phyloP scores from a whole-genome alignment of 805 yeast genomes.

The Teunomyces funiuensis region DNA sequence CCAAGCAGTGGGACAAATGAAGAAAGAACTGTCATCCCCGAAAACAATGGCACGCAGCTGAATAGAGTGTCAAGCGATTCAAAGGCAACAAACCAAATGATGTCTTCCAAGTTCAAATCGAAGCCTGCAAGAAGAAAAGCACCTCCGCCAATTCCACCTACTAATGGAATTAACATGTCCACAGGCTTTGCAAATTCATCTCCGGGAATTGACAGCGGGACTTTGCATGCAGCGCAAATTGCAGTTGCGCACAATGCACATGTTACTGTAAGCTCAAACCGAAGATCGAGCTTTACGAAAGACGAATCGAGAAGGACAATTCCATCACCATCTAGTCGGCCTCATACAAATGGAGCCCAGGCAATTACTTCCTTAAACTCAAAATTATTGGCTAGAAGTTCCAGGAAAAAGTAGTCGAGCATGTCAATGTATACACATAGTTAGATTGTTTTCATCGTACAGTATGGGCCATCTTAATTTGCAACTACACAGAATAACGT shows the following conservation, averaged over 20 bases:
- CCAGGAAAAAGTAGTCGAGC: slow-evolving; percentile 37
- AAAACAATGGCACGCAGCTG: background rate
- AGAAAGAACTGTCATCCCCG: background rate
- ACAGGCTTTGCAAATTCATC: slow-evolving; percentile 25
- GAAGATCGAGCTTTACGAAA: slow-evolving; percentile 39
- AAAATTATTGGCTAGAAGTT: slow-evolving; percentile 57
- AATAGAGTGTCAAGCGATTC: background rate
- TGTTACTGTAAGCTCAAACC: slow-evolving; percentile 19
- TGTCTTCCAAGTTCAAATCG: slow-evolving; percentile 16
- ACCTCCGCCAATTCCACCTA: slow-evolving; percentile 27
- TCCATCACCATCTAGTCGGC: slow-evolving; percentile 5
- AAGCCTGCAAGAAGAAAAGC: slow-evolving; percentile 27
- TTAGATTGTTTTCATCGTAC: background rate
- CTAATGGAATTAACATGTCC: slow-evolving; percentile 23
- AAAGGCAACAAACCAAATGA: slow-evolving; percentile 9
- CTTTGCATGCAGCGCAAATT: slow-evolving; percentile 44
- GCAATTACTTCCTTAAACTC: slow-evolving; percentile 58
- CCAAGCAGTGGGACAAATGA: slow-evolving; percentile 4
- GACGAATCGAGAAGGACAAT: slow-evolving; percentile 18
- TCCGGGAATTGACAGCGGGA: slow-evolving; percentile 24
- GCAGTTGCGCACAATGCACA: slow-evolving; percentile 38
- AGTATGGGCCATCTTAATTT: background rate
- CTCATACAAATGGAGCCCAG: slow-evolving; percentile 11
- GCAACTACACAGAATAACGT: too few species aligned
- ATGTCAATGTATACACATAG: slow-evolving; percentile 1